Base-by-base conservation (phyloP, 225 moss, liverwort and hornwort genomes). In the Asterella californica region DNA sequence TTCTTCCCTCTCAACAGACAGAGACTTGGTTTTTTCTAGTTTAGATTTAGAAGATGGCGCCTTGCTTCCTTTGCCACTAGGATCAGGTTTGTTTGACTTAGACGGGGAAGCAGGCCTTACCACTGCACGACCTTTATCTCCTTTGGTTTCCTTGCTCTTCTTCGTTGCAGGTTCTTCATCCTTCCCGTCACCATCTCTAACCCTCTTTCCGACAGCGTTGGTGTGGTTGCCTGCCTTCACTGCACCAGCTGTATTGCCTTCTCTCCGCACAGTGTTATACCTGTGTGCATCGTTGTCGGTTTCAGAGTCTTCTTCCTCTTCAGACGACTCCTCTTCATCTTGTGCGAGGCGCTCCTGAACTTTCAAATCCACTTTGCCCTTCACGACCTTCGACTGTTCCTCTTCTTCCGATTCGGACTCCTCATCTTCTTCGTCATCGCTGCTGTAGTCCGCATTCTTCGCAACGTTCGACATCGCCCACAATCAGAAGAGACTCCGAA, bases 81-180 rank as follows among this genome's bases (percentile, higher is more conserved):
- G 37, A 30, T 76, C 57, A 17, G 30, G 4, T 45, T 29, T 76
- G 19, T 9, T 29, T 17, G 46, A 0, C 76, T 29, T 76, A 12
- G 64, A 1, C 17, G 78, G 78, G 2, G 78, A 78, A 33, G 48
- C 64, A 19, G 64, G 27, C 65, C 49, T 66, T 36, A 50, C 45
- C n/a, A 36, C 14, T 10, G 46, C 29, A 15, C 62, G 63, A 47
- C 11, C 64, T 29, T 19, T 66, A 4, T 78, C 78, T 29, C 25
- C 78, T 50, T 24, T 47, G 29, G 8, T 21, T 0, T 78, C 78
- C 78, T 66, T 78, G 47, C 46, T 65, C 78, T 78, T 78, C 25
- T 78, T 78, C 15, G 46, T 15, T 9, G 47, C 64, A 21, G 64
- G 78, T 15, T 65, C 63, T 32, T 64, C 65, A 5, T 64, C 78